phyloP scores from a whole-genome alignment of 495 filamentous ascomycete genomes.

The Daldinia grandis region DNA sequence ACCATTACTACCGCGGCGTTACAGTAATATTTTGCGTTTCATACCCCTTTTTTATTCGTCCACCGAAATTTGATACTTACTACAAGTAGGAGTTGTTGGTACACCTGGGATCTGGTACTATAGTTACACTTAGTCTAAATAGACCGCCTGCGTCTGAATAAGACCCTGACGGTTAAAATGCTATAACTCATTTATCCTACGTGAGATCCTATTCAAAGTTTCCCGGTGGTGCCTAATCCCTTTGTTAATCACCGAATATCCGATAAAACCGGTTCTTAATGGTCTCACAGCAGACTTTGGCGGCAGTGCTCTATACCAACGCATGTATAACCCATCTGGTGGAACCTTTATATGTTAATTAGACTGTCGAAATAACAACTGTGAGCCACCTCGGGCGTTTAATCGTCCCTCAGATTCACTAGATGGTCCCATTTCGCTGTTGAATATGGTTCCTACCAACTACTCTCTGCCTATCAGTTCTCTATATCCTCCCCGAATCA shows the following conservation, averaged over 20 bases:
- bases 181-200: not conserved
- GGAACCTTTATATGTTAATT: not conserved
- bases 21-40: not conserved
- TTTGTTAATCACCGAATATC: not conserved
- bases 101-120: not conserved
- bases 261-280: not conserved
- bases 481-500: not conserved
- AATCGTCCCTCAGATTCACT: not conserved
- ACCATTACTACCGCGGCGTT: no score
- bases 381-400: not conserved
- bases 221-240: not conserved
- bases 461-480: not conserved
- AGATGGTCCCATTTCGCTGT: not conserved
- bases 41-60: not conserved
- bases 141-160: not conserved
- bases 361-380: not conserved
- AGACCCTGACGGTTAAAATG: not conserved
- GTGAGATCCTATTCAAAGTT: no score
- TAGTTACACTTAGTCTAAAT: not conserved
- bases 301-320: not conserved
- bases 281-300: not conserved
- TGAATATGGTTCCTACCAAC: not conserved
- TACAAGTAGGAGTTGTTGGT: not conserved
- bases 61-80: not conserved
- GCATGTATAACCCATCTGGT: not conserved